Conservation (phyloP, 2,329 filamentous ascomycete genomes). For the Aspergillus eucalypticola region DNA sequence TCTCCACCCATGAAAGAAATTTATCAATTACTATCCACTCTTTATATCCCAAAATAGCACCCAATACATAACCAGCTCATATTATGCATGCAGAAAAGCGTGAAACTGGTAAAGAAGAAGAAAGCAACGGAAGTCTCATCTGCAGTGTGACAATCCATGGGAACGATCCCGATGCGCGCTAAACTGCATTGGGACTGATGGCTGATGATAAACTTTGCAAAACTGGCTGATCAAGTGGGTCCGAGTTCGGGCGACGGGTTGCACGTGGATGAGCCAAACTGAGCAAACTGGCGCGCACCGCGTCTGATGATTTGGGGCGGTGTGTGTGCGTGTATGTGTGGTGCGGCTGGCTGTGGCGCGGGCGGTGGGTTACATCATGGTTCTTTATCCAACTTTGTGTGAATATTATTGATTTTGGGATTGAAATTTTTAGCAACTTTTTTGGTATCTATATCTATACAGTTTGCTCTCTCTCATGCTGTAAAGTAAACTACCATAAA, state of each 20-base stretch:
- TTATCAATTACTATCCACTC: too few relatives aligned
- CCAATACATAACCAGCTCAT: not conserved
- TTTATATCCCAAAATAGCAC: not conserved
- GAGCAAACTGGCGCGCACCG: conserved; percentile 13
- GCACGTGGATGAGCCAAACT: conserved; percentile 24
- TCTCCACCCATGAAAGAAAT: not conserved
- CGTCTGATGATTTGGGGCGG: too few relatives aligned
- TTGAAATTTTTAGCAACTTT: not conserved
- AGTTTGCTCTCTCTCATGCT: conserved; percentile 26
- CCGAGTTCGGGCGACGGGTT: not conserved
- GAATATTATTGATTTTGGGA: not conserved
- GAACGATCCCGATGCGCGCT: conserved; percentile 16
- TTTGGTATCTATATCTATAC: not conserved
- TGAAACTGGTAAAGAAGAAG: not conserved
- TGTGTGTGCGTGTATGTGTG: too few relatives aligned
- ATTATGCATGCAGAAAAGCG: not conserved
- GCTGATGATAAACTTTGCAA: conserved; percentile 25
- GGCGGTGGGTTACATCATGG: conserved; percentile 20
- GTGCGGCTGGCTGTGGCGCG: not conserved
- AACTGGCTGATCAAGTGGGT: conserved; percentile 23
- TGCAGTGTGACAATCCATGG: conserved; percentile 18
- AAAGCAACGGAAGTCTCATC: not conserved
- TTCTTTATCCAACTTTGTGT: not conserved
- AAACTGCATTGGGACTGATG: conserved; percentile 13
- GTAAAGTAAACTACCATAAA: conserved; percentile 90